Evolutionary conservation across 495 filamentous ascomycete genomes (phyloP).

Genomic region (Rhypophila decipiens): DNA sequence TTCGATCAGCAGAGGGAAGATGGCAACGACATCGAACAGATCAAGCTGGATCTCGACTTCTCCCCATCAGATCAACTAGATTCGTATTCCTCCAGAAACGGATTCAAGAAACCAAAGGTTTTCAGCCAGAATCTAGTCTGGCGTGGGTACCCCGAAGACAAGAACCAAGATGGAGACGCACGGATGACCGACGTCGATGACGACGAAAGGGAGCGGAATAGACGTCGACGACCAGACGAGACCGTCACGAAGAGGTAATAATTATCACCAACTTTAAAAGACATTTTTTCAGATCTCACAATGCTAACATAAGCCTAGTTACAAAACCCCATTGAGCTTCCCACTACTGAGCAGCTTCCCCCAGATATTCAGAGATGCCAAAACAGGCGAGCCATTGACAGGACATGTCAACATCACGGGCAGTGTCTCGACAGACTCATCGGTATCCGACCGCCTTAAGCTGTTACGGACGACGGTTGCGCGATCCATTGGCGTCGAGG

Average conservation of each 20-base stretch:
- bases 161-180: constrained; percentile 8
- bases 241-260: constrained; percentile 19
- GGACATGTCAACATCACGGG: constrained; percentile 51
- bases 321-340: constrained; percentile 53
- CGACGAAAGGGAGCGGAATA: constrained; percentile 3
- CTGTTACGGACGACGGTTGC: constrained; percentile 54
- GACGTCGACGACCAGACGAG: constrained; percentile 13
- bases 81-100: constrained; percentile 4
- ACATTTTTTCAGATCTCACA: too few species aligned
- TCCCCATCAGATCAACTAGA: constrained; percentile 22
- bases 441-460: constrained; percentile 63
- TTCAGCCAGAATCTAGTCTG: constrained; percentile 25
- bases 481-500: constrained; percentile 57
- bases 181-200: constrained; percentile 12
- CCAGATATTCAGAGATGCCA: constrained; percentile 49
- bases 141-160: constrained; percentile 12
- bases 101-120: constrained; percentile 13
- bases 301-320: too few species aligned
- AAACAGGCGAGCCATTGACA: constrained; percentile 27
- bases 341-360: constrained; percentile 82
- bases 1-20: constrained; percentile 11
- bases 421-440: constrained; percentile 67
- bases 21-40: constrained; percentile 14
- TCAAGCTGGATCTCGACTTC: constrained; percentile 21
- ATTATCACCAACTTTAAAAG: too few species aligned